Percentiles rank a stretch among this genome's conserved stretches.
Evolutionary conservation across 2,329 filamentous ascomycete genomes (phyloP).

Genomic region (Rhynchosporium secalis): DNA sequence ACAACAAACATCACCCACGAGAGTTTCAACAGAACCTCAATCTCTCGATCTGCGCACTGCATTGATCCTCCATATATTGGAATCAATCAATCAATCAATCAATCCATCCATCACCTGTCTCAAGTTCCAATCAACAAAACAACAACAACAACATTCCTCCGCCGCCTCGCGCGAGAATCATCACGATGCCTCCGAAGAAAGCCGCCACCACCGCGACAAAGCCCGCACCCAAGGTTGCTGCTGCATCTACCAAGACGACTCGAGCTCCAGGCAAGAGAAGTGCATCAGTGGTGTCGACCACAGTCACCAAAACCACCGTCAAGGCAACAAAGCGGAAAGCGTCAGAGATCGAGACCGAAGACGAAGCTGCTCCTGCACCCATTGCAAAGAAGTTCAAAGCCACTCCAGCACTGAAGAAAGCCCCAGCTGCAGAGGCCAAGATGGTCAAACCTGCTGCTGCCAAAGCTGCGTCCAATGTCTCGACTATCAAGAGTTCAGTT

Average conservation of each 20-base stretch:
- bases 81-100: slow-evolving; percentile 5
- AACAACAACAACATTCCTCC: not conserved
- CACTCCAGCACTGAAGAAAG: slow-evolving; percentile 29
- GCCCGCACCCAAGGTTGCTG: slow-evolving; percentile 8
- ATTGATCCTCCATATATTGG: slow-evolving; percentile 8
- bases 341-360: slow-evolving; percentile 16
- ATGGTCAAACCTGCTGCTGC: slow-evolving; percentile 15
- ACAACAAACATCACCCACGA: not conserved
- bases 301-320: slow-evolving; percentile 11
- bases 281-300: slow-evolving; percentile 8
- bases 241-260: slow-evolving; percentile 5
- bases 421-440: slow-evolving; percentile 5
- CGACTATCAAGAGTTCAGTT: slow-evolving; percentile 10
- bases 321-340: slow-evolving; percentile 28
- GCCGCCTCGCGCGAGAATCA: slow-evolving; percentile 7
- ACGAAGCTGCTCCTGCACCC: slow-evolving; percentile 18
- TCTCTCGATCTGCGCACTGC: slow-evolving; percentile 4
- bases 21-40: not conserved
- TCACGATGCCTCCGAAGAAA: slow-evolving; percentile 31
- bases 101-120: not conserved
- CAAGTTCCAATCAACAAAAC: not conserved
- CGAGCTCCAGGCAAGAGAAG: slow-evolving; percentile 15
- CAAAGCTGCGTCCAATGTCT: slow-evolving; percentile 13
- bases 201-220: slow-evolving; percentile 10
- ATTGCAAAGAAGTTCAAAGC: slow-evolving; percentile 29